These are phyloP conservation scores for Turritis glabra DNA, from an alignment of 345 rosid species.

Conservation along the genomic window DNA sequence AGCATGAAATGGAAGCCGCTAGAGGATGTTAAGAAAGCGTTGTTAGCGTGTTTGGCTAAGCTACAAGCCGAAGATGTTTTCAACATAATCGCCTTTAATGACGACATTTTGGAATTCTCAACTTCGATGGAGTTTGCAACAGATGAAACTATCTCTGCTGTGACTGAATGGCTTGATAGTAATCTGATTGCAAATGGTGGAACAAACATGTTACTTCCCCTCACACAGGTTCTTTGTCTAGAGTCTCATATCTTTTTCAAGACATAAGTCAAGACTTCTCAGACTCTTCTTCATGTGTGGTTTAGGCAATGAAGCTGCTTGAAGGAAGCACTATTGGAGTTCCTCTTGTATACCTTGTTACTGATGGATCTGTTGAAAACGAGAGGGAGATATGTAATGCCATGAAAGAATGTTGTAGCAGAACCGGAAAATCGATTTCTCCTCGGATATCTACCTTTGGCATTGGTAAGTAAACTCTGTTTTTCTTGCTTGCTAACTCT, in stretches of 20 bases:
- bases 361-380: conserved; percentile 89
- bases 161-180: conserved; percentile 61
- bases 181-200: conserved; percentile 61
- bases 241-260: neutral
- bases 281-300: conserved; percentile 15
- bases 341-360: conserved; percentile 78
- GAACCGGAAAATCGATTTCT: conserved; percentile 44
- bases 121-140: conserved; percentile 69
- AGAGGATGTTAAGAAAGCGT: conserved; percentile 60
- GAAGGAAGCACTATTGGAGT: conserved; percentile 53
- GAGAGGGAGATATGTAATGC: conserved; percentile 77
- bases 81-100: conserved; percentile 85
- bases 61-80: conserved; percentile 72
- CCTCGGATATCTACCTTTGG: conserved; percentile 91
- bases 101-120: conserved; percentile 60
- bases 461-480: conserved; percentile 52
- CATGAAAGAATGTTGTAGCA: conserved; percentile 47
- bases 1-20: conserved; percentile 80
- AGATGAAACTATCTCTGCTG: conserved; percentile 49
- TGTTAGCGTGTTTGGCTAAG: conserved; percentile 53
- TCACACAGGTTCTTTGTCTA: conserved; percentile 61
- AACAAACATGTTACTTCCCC: conserved; percentile 70
- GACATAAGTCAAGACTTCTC: conserved; percentile 25
- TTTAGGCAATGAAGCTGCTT: conserved; percentile 78
- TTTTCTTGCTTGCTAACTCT: neutral